A percentile compares a stretch with the other conserved stretches of the same genome.
These are phyloP conservation scores for Coelastrella sp. DNA, from an alignment of 139 green algal species.

Conservation along the genomic window DNA sequence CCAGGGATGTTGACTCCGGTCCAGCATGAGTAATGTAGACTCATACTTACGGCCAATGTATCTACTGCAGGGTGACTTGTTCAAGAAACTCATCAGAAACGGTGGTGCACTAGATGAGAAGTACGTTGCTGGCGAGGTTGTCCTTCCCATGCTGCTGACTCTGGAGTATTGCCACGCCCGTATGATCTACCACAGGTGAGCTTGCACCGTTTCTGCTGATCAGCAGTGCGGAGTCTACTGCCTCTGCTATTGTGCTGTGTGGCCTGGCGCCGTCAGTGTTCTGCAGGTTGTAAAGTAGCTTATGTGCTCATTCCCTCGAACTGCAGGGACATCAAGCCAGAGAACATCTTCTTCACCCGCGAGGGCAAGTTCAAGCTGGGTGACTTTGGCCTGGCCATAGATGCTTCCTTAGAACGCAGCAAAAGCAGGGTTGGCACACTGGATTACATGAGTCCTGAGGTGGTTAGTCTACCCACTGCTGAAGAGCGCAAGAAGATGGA, in stretches of 20 bases:
- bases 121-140: conserved; percentile 51
- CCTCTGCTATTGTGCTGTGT: background rate
- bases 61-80: conserved; percentile 53
- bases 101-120: conserved; percentile 54
- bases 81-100: conserved; percentile 42
- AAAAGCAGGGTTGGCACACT: conserved; percentile 38
- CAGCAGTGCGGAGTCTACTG: background rate
- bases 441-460: conserved; percentile 55
- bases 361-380: conserved; percentile 58
- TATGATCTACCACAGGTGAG: conserved; percentile 56
- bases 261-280: too few relatives aligned
- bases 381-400: conserved; percentile 74
- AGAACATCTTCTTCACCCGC: conserved; percentile 69
- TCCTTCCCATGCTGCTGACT: conserved; percentile 56
- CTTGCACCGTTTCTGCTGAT: background rate
- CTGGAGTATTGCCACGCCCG: conserved; percentile 49
- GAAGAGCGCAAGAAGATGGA: conserved; percentile 51
- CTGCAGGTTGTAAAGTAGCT: too few relatives aligned
- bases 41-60: background rate
- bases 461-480: conserved; percentile 49
- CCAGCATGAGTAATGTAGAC: background rate
- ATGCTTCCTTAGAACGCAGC: conserved; percentile 46
- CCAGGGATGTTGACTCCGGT: too few relatives aligned
- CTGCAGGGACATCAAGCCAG: conserved; percentile 56
- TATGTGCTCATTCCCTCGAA: background rate